A percentile compares a stretch with the other conserved stretches of the same genome.
These are phyloP conservation scores for Alternaria angustiovoidea DNA, from an alignment of 2,329 filamentous ascomycete species.

Conservation along the genomic window DNA sequence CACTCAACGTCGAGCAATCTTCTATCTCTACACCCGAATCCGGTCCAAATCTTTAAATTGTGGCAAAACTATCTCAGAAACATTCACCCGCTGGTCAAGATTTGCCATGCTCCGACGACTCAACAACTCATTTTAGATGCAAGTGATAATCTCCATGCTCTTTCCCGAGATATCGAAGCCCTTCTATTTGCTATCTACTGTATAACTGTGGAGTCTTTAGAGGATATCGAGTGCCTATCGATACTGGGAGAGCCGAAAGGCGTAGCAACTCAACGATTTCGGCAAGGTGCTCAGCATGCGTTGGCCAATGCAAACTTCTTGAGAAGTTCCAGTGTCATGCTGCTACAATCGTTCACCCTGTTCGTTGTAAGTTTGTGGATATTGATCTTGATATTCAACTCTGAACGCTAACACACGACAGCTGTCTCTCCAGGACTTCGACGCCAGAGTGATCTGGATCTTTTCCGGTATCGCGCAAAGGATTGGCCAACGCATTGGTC, in stretches of 20 bases:
- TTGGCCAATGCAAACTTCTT: conserved; percentile 73
- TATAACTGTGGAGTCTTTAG: conserved; percentile 58
- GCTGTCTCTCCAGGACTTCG: conserved; percentile 55
- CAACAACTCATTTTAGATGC: conserved; percentile 69
- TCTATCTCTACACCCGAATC: conserved; percentile 66
- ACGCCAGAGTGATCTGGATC: conserved; percentile 67
- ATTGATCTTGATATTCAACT: conserved; percentile 48
- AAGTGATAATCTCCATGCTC: conserved; percentile 61
- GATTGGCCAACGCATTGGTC: conserved; percentile 67
- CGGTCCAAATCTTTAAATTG: conserved; percentile 71
- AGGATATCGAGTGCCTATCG: conserved; percentile 61
- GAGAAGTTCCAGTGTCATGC: conserved; percentile 68
- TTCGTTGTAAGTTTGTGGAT: conserved; percentile 57
- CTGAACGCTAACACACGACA: conserved; percentile 32
- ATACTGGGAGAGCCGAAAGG: conserved; percentile 64
- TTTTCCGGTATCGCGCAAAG: conserved; percentile 69
- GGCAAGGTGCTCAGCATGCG: conserved; percentile 68
- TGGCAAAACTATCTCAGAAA: conserved; percentile 75
- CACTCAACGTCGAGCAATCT: conserved; percentile 22
- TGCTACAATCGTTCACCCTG: conserved; percentile 72
- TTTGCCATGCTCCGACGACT: conserved; percentile 38
- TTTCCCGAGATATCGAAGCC: conserved; percentile 68
- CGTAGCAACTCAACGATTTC: conserved; percentile 62
- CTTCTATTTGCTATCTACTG: conserved; percentile 46
- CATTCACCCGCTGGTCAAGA: conserved; percentile 40